Evolutionary conservation across 495 filamentous ascomycete species (phyloP).

Genomic region (Trichodelitschia bisporula): DNA sequence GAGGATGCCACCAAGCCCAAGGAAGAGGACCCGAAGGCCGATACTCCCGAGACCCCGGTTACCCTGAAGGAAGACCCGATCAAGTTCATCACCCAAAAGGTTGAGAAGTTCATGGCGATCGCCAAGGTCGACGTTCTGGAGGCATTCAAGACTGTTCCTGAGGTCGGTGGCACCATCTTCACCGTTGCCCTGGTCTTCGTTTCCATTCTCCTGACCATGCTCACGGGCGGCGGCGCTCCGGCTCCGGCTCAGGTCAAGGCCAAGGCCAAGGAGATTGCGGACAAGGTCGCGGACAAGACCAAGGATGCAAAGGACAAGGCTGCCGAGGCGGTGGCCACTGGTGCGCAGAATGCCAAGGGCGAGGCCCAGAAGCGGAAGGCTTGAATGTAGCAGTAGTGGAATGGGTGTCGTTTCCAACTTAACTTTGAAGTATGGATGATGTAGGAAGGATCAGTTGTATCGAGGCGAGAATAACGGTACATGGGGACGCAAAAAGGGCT

Average conservation of each 20-base stretch:
- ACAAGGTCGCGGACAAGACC: slow-evolving; percentile 33
- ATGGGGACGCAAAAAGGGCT: too few relatives aligned
- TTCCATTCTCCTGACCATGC: slow-evolving; percentile 31
- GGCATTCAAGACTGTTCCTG: slow-evolving; percentile 77
- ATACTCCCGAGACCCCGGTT: slow-evolving; percentile 32
- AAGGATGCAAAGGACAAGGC: slow-evolving; percentile 58
- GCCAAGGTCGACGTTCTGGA: slow-evolving; percentile 70
- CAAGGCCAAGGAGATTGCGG: slow-evolving; percentile 40
- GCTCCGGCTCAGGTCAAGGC: slow-evolving; percentile 27
- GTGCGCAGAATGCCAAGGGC: slow-evolving; percentile 23
- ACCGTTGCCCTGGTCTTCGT: slow-evolving; percentile 39
- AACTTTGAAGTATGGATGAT: too few relatives aligned
- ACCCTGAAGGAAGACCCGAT: slow-evolving; percentile 83
- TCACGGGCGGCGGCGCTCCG: slow-evolving; percentile 27
- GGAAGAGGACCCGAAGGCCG: slow-evolving; percentile 34
- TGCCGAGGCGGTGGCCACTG: slow-evolving; percentile 38
- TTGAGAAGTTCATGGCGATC: slow-evolving; percentile 67
- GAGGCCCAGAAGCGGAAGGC: slow-evolving; percentile 37
- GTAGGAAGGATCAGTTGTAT: too few relatives aligned
- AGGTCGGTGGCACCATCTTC: slow-evolving; percentile 64
- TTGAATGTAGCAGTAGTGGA: slow-evolving; percentile 8
- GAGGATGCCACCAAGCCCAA: slow-evolving; percentile 70
- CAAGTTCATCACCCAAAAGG: slow-evolving; percentile 69
- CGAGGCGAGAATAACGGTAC: too few relatives aligned
- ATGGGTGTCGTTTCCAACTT: too few relatives aligned